phyloP scores from a whole-genome alignment of 805 yeast genomes.

The Cyberlindnera sargentensis region DNA sequence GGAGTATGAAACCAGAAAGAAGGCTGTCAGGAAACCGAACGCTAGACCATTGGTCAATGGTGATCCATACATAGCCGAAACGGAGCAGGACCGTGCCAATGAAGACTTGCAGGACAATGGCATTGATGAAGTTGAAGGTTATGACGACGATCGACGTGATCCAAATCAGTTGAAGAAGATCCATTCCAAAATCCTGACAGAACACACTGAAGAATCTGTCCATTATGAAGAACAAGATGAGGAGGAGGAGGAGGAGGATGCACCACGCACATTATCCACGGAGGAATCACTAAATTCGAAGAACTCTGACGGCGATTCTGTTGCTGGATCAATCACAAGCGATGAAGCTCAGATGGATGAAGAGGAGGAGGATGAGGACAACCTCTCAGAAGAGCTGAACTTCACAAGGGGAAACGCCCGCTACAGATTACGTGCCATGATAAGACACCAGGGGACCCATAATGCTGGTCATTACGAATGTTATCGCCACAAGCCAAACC shows the following conservation, averaged over 20 bases:
- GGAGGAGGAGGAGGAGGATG: conserved; percentile 1
- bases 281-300: conserved; percentile 16
- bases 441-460: conserved; percentile 87
- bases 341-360: background rate
- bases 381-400: conserved; percentile 18
- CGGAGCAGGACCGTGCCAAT: conserved; percentile 15
- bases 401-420: conserved; percentile 27
- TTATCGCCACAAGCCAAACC: conserved; percentile 66
- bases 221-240: conserved; percentile 13
- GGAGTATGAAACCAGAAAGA: conserved; percentile 24
- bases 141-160: conserved; percentile 21
- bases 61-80: conserved; percentile 5
- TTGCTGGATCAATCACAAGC: conserved; percentile 1
- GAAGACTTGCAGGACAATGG: conserved; percentile 40
- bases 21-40: conserved; percentile 13
- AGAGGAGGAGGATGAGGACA: conserved; percentile 15
- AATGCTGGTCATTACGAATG: conserved; percentile 89
- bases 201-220: conserved; percentile 7
- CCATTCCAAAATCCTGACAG: conserved; percentile 21
- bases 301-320: conserved; percentile 5
- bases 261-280: conserved; percentile 3
- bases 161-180: conserved; percentile 17
- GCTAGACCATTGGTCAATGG: conserved; percentile 16
- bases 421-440: conserved; percentile 62
- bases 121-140: conserved; percentile 41